Conservation (phyloP, 2,329 filamentous ascomycete species). For the Nemania sp. region DNA sequence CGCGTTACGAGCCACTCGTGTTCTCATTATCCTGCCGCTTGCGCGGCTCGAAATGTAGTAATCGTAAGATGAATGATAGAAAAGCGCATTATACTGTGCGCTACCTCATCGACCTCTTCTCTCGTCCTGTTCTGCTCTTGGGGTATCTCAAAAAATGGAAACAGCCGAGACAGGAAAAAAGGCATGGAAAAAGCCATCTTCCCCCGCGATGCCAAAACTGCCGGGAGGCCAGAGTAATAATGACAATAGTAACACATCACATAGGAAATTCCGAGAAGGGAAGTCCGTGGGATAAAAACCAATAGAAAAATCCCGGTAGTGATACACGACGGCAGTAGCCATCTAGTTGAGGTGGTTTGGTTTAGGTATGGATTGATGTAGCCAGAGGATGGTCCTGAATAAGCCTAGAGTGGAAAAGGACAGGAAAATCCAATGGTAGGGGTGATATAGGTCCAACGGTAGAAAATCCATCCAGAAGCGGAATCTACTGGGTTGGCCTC, state of each 20-base stretch:
- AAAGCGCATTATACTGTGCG: constrained; percentile 31
- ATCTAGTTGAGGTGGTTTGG: constrained; percentile 38
- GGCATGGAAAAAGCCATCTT: constrained; percentile 43
- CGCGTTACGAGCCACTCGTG: constrained; percentile 24
- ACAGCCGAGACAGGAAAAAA: constrained; percentile 48
- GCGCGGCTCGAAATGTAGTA: constrained; percentile 37
- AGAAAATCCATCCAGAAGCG: constrained; percentile 14
- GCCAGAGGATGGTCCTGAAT: constrained; percentile 27
- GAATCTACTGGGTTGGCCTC: constrained; percentile 65
- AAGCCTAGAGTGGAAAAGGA: constrained; percentile 15
- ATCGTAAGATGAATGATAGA: constrained; percentile 21
- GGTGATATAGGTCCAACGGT: constrained; percentile 23
- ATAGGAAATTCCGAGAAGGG: constrained; percentile 45
- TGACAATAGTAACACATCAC: constrained; percentile 48
- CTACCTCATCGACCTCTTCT: constrained; percentile 25
- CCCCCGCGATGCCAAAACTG: constrained; percentile 46
- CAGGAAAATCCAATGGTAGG: constrained; percentile 12
- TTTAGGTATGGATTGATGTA: constrained; percentile 20
- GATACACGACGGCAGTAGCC: constrained; percentile 48
- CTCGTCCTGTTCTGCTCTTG: constrained; percentile 42
- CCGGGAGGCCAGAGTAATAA: constrained; percentile 51
- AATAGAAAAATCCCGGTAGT: constrained; percentile 44
- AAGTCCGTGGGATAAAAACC: constrained; percentile 37
- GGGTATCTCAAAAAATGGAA: constrained; percentile 51
- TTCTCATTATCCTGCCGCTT: constrained; percentile 38